A percentile compares a stretch with the other conserved stretches of the same genome.
These are phyloP conservation scores for Mucor racemosus DNA, from an alignment of 371 early-diverging fungal species.

Conservation along the genomic window DNA sequence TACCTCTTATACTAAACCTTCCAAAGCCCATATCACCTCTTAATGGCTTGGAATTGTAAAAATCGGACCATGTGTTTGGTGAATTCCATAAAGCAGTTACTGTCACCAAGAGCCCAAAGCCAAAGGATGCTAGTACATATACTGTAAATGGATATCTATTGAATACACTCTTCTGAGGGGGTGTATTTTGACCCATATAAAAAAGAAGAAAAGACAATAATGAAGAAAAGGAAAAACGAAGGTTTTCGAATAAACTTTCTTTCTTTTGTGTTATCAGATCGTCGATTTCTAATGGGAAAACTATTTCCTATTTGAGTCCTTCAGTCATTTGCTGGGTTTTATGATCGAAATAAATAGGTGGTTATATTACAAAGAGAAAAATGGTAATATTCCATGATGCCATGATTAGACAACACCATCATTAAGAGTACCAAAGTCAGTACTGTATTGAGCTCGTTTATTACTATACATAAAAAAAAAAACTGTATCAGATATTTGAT, in stretches of 20 bases:
- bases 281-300: slow-evolving; percentile 3
- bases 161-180: background rate
- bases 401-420: background rate
- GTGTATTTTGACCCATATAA: background rate
- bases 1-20: slow-evolving; percentile 42
- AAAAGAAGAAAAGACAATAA: background rate
- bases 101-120: slow-evolving; percentile 20
- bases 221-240: background rate
- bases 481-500: no score
- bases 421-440: no score
- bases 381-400: background rate
- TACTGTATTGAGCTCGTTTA: no score
- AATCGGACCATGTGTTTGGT: slow-evolving; percentile 36
- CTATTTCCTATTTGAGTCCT: background rate
- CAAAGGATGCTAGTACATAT: slow-evolving; percentile 20
- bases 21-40: slow-evolving; percentile 52
- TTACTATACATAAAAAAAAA: no score
- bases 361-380: background rate
- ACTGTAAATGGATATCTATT: background rate
- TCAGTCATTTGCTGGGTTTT: background rate
- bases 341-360: background rate
- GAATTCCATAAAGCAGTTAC: slow-evolving; percentile 20
- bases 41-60: slow-evolving; percentile 42
- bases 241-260: no score
- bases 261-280: background rate